Evolutionary conservation across 2,329 filamentous ascomycete species (phyloP).

Genomic region (Diaporthe humulicola): DNA sequence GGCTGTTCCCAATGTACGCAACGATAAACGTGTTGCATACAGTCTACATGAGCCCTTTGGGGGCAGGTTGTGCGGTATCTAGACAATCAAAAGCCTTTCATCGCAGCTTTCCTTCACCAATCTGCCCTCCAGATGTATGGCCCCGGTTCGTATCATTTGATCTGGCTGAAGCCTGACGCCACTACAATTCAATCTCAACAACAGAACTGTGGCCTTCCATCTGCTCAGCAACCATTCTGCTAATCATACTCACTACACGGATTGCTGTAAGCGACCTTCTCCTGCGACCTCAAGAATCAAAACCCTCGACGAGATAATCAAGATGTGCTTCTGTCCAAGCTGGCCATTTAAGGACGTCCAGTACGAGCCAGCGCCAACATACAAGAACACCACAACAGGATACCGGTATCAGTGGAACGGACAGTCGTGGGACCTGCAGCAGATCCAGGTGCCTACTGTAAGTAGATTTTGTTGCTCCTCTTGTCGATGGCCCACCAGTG

Average conservation of each 20-base stretch:
- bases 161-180: background rate
- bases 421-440: slow-evolving; percentile 52
- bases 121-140: background rate
- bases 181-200: background rate
- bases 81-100: background rate
- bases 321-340: slow-evolving; percentile 68
- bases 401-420: slow-evolving; percentile 59
- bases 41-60: background rate
- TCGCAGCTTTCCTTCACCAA: background rate
- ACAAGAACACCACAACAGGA: slow-evolving; percentile 44
- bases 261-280: background rate
- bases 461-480: slow-evolving; percentile 43
- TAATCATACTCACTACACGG: background rate
- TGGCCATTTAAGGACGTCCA: slow-evolving; percentile 62
- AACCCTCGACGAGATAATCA: slow-evolving; percentile 30
- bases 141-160: background rate
- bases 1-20: background rate
- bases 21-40: background rate
- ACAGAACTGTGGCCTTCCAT: background rate
- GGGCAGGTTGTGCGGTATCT: background rate
- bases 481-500: slow-evolving; percentile 11
- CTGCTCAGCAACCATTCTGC: background rate
- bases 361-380: slow-evolving; percentile 57
- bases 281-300: background rate
- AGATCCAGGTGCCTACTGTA: slow-evolving; percentile 48